Evolutionary conservation across 306 rosid species (phyloP), one percentile per base, ranked within the genome.

Genomic region (Hippophae gyantsensis): DNA sequence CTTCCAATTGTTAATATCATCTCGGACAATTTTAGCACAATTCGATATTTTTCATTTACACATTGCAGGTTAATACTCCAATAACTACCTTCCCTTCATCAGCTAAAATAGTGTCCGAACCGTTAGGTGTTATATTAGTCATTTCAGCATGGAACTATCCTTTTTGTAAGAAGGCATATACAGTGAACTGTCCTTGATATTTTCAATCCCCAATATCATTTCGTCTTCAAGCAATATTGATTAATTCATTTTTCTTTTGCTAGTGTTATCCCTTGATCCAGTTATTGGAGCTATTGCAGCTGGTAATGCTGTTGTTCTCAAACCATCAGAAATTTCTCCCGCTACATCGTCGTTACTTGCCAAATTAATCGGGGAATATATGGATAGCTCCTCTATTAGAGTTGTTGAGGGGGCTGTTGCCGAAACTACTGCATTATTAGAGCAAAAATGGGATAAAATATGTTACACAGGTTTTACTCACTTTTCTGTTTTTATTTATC

Each of bases 131-230:
- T 65, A 85, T 84, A 26, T 64, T 93, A 48, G 57, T 86, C 67
- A 93, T 93, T 67, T 86, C 99, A 18, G 84, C 99, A 10, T 93
- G 99, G 99, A 93, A 93, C 83, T 93, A 93, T 74, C 99, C 99
- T 54, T 86, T 93, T 65, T 69, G 99, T 93, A 93, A n/a, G 99
- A 78, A 47, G 41, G 60, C 38, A 42, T 69, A 32, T 59, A 47
- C 27, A 12, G 38, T 40, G 56, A 45, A 38, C 67, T 73, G 50
- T 67, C 51, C 57, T 67, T 41, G 42, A 13, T 47, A 57, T 62
- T 66, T 54, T 23, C 42, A 55, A 58, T n/a, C 26, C 13, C n/a
- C 48, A 23, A 55, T 64, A 25, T 43, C 61, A 8, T 18, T 50
- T 50, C 52, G 52, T 68, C 57, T 60, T 50, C 40, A 7, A 10